Conservation (phyloP, 2,329 filamentous ascomycete genomes). For the Lachnellula occidentalis region DNA sequence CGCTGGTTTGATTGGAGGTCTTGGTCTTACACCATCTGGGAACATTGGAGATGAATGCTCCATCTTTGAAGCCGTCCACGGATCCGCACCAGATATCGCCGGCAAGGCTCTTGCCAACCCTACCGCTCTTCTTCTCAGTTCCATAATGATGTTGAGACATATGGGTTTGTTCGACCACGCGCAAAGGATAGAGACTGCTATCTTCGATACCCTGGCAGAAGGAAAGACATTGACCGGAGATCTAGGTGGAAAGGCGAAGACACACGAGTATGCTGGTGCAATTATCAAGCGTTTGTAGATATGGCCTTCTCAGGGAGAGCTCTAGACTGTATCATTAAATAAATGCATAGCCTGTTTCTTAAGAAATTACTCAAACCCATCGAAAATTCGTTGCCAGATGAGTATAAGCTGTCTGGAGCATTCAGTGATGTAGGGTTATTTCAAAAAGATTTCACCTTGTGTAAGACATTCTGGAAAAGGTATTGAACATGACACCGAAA, state of each 20-base stretch:
- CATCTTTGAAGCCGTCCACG: slow-evolving; percentile 99
- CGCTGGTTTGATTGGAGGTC: slow-evolving; percentile 94
- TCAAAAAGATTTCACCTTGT: too few species aligned
- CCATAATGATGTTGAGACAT: slow-evolving; percentile 99
- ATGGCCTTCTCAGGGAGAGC: slow-evolving; percentile 22
- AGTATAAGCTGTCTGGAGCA: neutral
- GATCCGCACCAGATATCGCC: slow-evolving; percentile 92
- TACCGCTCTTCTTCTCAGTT: slow-evolving; percentile 88
- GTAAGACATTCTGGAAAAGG: too few species aligned
- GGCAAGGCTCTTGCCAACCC: slow-evolving; percentile 96
- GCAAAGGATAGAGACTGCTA: slow-evolving; percentile 83
- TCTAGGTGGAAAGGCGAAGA: slow-evolving; percentile 93
- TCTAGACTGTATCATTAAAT: slow-evolving; percentile 31
- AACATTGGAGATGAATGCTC: slow-evolving; percentile 99
- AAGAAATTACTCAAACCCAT: neutral
- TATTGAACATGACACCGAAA: too few species aligned
- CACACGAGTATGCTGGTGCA: slow-evolving; percentile 84
- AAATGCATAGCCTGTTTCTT: slow-evolving; percentile 17
- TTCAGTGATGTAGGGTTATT: too few species aligned
- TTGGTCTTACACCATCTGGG: slow-evolving; percentile 92
- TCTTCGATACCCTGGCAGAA: slow-evolving; percentile 91
- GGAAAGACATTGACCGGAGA: slow-evolving; percentile 96
- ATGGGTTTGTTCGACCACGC: slow-evolving; percentile 88
- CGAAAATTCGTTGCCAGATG: neutral
- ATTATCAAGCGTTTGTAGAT: slow-evolving; percentile 59